These are phyloP conservation scores for Fusarium liriodendri DNA, from an alignment of 2,329 filamentous ascomycete species.

Conservation along the genomic window DNA sequence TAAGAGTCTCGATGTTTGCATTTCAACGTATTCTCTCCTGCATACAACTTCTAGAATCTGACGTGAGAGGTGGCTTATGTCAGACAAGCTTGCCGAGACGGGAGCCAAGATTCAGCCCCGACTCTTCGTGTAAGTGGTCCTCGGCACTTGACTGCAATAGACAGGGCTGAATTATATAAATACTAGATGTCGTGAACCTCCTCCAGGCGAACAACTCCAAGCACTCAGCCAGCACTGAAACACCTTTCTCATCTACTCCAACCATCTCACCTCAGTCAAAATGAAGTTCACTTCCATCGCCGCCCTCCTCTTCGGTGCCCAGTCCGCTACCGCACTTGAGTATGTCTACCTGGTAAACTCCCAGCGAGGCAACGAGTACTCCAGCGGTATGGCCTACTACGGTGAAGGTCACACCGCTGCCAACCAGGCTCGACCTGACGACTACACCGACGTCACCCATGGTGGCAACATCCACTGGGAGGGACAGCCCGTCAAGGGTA, in stretches of 20 bases:
- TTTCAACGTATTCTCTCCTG: background rate
- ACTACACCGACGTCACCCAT: background rate
- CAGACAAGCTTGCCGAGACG: background rate
- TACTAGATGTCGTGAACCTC: background rate
- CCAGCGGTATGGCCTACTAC: constrained; percentile 6
- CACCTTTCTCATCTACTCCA: background rate
- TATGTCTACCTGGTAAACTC: constrained; percentile 4
- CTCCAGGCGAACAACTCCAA: background rate
- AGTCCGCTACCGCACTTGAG: background rate
- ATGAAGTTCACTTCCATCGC: background rate
- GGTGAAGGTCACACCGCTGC: background rate
- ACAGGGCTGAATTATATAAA: background rate
- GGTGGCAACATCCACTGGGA: background rate
- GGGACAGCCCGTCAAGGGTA: background rate
- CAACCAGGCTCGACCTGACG: background rate
- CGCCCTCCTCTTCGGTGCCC: background rate
- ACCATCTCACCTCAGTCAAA: background rate
- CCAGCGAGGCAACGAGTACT: background rate
- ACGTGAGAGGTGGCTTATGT: background rate
- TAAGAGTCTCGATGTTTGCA: background rate
- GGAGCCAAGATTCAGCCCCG: background rate
- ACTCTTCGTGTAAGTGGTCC: background rate
- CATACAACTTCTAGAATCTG: background rate
- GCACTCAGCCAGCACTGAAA: background rate
- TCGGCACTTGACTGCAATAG: background rate